Conservation (phyloP, 306 rosid genomes). For the Mucuna pruriens region DNA sequence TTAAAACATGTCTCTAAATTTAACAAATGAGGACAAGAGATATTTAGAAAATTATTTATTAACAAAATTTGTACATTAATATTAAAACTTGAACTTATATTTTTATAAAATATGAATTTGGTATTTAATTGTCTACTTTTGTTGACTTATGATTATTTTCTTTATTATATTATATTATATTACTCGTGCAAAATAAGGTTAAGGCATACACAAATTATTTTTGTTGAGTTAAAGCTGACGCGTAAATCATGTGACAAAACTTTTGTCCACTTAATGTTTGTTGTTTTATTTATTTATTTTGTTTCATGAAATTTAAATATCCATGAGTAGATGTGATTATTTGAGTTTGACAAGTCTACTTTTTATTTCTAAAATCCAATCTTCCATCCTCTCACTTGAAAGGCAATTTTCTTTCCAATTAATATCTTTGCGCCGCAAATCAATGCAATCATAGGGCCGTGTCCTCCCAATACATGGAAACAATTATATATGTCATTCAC, state of each 20-base stretch:
- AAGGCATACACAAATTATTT: no score
- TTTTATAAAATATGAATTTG: no score
- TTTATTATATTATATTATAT: no score
- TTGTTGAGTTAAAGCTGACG: neutral
- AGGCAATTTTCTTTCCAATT: neutral
- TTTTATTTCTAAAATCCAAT: neutral
- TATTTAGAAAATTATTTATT: no score
- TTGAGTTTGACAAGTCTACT: neutral
- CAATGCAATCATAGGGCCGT: neutral
- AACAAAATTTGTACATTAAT: no score
- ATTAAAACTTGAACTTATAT: no score
- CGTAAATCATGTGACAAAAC: neutral
- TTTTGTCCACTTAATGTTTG: neutral
- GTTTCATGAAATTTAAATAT: neutral
- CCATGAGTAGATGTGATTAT: neutral
- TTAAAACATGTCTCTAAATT: no score
- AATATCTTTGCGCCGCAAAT: neutral
- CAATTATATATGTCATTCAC: neutral
- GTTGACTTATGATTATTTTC: no score
- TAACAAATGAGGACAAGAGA: no score
- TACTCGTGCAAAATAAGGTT: no score
- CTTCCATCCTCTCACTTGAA: neutral
- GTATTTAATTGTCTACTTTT: no score
- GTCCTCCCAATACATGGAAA: neutral
- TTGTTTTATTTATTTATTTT: neutral